Percentiles rank a stretch among this genome's conserved stretches.
Evolutionary conservation across 2,329 filamentous ascomycete species (phyloP).

Genomic region (Alternaria alternata): DNA sequence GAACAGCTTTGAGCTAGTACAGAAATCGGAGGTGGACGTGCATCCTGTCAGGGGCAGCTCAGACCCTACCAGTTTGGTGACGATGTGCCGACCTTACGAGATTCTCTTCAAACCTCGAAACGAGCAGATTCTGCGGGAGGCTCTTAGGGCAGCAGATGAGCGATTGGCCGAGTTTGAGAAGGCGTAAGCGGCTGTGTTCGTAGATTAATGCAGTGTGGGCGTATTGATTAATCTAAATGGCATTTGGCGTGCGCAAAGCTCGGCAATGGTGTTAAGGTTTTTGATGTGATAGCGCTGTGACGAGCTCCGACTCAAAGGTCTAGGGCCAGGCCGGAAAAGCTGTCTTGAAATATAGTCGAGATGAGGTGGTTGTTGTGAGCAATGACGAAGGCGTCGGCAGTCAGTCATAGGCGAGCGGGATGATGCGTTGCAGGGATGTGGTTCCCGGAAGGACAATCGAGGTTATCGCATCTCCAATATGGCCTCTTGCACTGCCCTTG

Average conservation of each 20-base stretch:
- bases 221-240: neutral
- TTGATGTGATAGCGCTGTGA: no score
- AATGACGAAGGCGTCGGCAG: neutral
- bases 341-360: neutral
- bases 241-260: neutral
- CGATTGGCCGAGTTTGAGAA: constrained; percentile 29
- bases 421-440: constrained; percentile 16
- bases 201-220: neutral
- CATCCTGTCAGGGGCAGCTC: constrained; percentile 67
- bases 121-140: constrained; percentile 54
- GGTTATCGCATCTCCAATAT: constrained; percentile 18
- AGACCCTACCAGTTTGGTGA: constrained; percentile 69
- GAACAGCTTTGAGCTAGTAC: constrained; percentile 67
- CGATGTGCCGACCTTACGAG: constrained; percentile 66
- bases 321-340: no score
- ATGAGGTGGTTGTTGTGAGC: neutral
- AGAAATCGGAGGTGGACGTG: constrained; percentile 63
- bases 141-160: constrained; percentile 48
- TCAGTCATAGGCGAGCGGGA: constrained; percentile 8
- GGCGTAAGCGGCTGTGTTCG: neutral
- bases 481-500: constrained; percentile 10
- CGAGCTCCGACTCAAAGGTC: no score
- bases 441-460: constrained; percentile 1
- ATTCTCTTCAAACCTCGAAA: constrained; percentile 66
- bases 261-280: no score